Evolutionary conservation across 2,329 filamentous ascomycete genomes (phyloP), one percentile per base, ranked within the genome.

Genomic region (Clonostachys solani): DNA sequence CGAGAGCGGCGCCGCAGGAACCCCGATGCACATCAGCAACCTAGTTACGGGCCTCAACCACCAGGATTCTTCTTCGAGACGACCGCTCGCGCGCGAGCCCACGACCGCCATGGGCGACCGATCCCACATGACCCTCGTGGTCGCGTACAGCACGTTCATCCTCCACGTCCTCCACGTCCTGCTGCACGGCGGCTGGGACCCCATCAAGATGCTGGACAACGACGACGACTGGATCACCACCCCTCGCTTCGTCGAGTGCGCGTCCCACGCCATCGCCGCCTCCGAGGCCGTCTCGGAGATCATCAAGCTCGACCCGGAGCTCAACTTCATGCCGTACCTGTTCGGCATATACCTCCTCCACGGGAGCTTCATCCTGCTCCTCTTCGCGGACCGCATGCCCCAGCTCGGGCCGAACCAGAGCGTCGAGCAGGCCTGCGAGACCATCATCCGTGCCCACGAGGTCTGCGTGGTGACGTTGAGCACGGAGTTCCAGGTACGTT

Each of bases 301-400:
- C 45, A 59, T 78, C 7, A 60, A 63, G 3, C 61, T 68, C n/a
- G 74, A 78, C 50, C 71, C 71, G 4, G 73, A 77, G 50, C 60
- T 77, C 33, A 70, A 68, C 0, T 77, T 77, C 45, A 77, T 77
- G 71, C 72, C 74, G 2, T 77, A 75, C 52, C 60, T 77, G 4
- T 76, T 77, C 45, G 73, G 74, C 1, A 75, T 77, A 8, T 79
- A 78, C 47, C 60, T 78, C 0, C 61, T 77, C 5, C 73, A 76
- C 44, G 73, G 74, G 1, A 76, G 72, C 50, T 75, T 77, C 43
- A 70, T 75, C 17, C 59, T 77, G 6, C 59, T 77, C 4, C 56
- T 77, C 1, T 73, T 77, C 44, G 72, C 72, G 9, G 74, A 77
- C 50, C 64, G 72, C 8, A 72, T 77, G 68, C 68, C 69, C 3